Evolutionary conservation across 2,329 filamentous ascomycete genomes (phyloP), one percentile per base, ranked within the genome.

Genomic region (Xenosphaeropsis pyriputrescens): DNA sequence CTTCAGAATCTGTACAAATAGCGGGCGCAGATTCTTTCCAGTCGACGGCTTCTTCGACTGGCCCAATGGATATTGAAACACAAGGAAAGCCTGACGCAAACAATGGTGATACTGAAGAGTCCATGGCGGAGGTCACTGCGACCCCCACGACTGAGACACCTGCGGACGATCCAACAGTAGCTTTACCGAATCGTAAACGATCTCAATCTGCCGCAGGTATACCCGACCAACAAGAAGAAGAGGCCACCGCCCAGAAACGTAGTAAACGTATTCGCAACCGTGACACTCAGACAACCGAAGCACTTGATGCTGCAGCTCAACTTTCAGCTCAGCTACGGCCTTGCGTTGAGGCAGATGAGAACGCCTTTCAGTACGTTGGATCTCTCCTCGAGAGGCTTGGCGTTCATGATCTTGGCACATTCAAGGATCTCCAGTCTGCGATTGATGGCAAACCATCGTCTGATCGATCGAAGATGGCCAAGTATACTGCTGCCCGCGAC

Each of bases 251-350:
- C 9, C 68, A 71, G 38, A 79, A 78, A 49, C 63, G 75, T 40
- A 79, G 75, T 54, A 82, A 81, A 50, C 63, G 77, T 36, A 75
- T 75, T 19, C 66, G 76, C 34, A 68, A 73, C 14, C 64, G 76
- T 38, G 75, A 79, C 32, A 69, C 65, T 3, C 62, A 37, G 14
- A 50, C 67, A 9, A 72, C 71, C 29, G 73, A 75, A 35, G 54
- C 58, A 0, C 53, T 67, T 12, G 72, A 76, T 42, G 61, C 69
- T 6, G 67, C 62, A 36, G 64, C 63, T 1, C 57, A 68, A 18
- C 62, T 68, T 37, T 67, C 70, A 2, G 66, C 64, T 37, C 70
- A 76, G 46, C 54, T 78, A 4, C 65, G 71, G 38, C 30, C 18
- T 3, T 53, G 42, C 34, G 35, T 45, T 3, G 38, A 41, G 37